Conservation (phyloP, 306 rosid genomes). For the Inga oerstediana region DNA sequence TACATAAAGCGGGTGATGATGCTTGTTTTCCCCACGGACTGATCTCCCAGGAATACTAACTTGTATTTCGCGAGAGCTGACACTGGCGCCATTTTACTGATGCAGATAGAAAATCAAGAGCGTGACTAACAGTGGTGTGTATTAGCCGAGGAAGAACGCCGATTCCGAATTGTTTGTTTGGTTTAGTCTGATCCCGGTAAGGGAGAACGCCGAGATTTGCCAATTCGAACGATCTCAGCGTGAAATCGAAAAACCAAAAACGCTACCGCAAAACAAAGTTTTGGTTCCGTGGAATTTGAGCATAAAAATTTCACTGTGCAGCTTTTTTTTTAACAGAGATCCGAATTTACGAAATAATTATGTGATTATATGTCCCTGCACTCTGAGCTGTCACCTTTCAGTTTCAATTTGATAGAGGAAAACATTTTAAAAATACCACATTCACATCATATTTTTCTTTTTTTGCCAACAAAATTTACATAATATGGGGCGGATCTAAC, state of each 20-base stretch:
- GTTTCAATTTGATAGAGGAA: not conserved
- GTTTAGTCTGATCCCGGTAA: not conserved
- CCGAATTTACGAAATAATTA: not conserved
- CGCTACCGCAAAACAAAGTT: not conserved
- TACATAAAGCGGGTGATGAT: constrained; percentile 72
- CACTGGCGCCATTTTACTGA: constrained; percentile 54
- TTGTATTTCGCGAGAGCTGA: constrained; percentile 68
- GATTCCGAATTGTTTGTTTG: not conserved
- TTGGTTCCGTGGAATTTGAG: not conserved
- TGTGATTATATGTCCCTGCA: not conserved
- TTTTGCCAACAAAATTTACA: too few relatives aligned
- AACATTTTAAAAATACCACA: not conserved
- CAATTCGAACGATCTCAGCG: not conserved
- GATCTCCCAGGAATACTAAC: constrained; percentile 65
- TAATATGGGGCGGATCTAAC: not conserved
- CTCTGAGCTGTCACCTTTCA: not conserved
- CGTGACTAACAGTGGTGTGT: constrained; percentile 3
- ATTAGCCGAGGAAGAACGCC: not conserved
- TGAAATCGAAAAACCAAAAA: not conserved
- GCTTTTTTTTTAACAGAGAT: not conserved
- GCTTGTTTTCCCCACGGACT: constrained; percentile 68
- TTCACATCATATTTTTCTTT: too few relatives aligned
- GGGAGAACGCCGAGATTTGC: not conserved
- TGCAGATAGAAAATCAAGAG: not conserved
- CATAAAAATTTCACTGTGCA: not conserved